Evolutionary conservation across 257 asterid species (phyloP).

Genomic region (Solanum virginianum): DNA sequence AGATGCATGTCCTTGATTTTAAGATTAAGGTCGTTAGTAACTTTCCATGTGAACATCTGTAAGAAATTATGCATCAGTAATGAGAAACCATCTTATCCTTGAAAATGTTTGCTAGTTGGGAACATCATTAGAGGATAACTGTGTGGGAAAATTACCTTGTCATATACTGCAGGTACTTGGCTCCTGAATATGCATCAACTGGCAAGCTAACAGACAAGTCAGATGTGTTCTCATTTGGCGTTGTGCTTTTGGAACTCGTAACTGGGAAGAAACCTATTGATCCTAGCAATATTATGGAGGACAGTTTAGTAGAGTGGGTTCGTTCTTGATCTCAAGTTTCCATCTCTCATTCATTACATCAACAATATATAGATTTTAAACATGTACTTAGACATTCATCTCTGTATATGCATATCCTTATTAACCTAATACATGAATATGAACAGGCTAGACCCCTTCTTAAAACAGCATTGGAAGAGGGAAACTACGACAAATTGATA

Average conservation of each 20-base stretch:
- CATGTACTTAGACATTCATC: neutral
- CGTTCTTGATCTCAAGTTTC: neutral
- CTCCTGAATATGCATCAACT: constrained; percentile 94
- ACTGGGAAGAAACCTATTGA: constrained; percentile 82
- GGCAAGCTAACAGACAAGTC: constrained; percentile 83
- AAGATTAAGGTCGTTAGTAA: neutral
- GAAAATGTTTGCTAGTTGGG: neutral
- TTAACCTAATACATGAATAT: neutral
- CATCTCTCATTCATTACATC: neutral
- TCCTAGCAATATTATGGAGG: constrained; percentile 60
- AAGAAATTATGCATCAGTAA: neutral
- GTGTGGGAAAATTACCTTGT: neutral
- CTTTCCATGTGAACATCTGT: neutral
- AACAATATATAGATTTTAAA: neutral
- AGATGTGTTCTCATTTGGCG: constrained; percentile 87
- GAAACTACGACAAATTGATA: constrained; percentile 37
- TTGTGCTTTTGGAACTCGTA: constrained; percentile 80
- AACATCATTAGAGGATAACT: neutral
- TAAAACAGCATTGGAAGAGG: constrained; percentile 50
- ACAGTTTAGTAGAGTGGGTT: constrained; percentile 92
- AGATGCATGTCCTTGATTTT: neutral
- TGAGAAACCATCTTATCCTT: neutral
- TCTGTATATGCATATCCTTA: neutral
- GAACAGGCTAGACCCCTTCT: constrained; percentile 70
- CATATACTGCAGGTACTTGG: constrained; percentile 45